Base-by-base conservation (phyloP, 345 rosid genomes). In the Dipteronia dyeriana region DNA sequence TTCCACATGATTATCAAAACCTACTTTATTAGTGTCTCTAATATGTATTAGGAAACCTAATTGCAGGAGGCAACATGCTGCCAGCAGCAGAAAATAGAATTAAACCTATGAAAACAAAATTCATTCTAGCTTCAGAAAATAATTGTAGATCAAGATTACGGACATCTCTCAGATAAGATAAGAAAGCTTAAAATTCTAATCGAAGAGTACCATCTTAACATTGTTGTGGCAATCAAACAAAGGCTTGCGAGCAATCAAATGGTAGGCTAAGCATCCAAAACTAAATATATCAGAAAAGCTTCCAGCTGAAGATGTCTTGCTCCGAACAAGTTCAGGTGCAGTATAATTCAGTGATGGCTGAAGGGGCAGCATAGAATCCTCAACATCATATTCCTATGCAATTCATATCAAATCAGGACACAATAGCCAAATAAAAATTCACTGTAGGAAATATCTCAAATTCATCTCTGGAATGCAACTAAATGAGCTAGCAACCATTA, bases 171-270 rank as follows among this genome's bases (percentile, higher is more conserved):
- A 72, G 38, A 64, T 29, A 22, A 39, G 47, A 66, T n/a, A 57
- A 59, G 51, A 75, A 41, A 53, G 22, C 70, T 49, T 54, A 56
- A 75, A 25, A 39, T 68, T 45, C 51, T 69, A 79, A 65, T 51
- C 34, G 70, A 53, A 22, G 23, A 38, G 56, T 93, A 95, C 99
- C 98, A 94, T 96, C 83, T 94, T 94, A 81, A 96, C 95, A 82
- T 96, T 96, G 86, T 96, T 96, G 82, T 94, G 89, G 89, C 98
- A 96, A 80, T 94, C 90, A 70, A 96, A 81, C 87, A 96, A 88
- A 31, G 98, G 98, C 86, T 92, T 94, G 82, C 84, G 88, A 78
- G 97, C 87, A 83, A 96, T 88, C 89, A 96, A 85, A 83, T 92
- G 98, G 84, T 89, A 96, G 51, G 95, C 94, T 78, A 96, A 87